A percentile compares a stretch with the other conserved stretches of the same genome.
phyloP scores from a whole-genome alignment of 345 rosid species.

The Salix brachista region DNA sequence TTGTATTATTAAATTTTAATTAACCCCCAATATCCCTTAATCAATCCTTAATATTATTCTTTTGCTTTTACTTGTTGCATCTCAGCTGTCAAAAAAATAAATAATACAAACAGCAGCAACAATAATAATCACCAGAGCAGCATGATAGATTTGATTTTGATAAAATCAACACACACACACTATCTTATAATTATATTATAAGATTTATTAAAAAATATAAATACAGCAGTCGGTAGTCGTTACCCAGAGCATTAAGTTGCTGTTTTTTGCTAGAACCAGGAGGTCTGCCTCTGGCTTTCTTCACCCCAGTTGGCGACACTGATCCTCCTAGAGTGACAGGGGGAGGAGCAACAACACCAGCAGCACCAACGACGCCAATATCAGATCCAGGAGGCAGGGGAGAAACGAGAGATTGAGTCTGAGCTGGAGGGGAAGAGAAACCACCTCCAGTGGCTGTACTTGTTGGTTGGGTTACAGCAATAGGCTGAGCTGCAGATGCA shows the following conservation, averaged over 20 bases:
- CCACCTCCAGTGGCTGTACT: constrained; percentile 20
- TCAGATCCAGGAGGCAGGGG: background rate
- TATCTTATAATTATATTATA: background rate
- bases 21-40: no score
- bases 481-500: constrained; percentile 21
- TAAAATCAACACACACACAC: background rate
- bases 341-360: background rate
- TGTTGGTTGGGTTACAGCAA: constrained; percentile 3
- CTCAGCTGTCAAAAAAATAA: background rate
- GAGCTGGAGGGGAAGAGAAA: constrained; percentile 26
- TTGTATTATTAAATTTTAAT: no score
- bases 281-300: constrained; percentile 83
- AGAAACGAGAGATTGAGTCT: background rate
- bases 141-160: background rate
- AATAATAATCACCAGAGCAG: no score
- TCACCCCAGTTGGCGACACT: constrained; percentile 37
- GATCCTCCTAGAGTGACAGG: constrained; percentile 21
- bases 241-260: constrained; percentile 55
- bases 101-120: no score
- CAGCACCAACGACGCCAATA: background rate
- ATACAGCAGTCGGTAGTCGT: background rate
- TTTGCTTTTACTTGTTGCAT: background rate
- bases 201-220: background rate
- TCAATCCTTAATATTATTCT: no score
- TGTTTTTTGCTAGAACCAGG: constrained; percentile 76